These are phyloP conservation scores for Kwoniella sp. DNA, from an alignment of 768 basidiomycete genomes.

Conservation along the genomic window DNA sequence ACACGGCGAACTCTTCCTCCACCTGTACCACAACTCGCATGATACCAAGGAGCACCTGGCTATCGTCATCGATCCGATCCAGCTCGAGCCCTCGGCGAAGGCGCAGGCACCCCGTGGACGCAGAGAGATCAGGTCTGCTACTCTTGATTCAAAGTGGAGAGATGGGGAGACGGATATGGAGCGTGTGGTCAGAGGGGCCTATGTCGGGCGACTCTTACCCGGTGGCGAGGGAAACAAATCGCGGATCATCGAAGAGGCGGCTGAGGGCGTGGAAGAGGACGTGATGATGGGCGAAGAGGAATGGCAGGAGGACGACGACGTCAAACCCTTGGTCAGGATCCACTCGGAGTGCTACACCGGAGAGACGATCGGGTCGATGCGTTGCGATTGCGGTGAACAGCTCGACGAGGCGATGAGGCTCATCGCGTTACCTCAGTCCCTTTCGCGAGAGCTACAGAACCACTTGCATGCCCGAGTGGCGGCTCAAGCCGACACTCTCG, in stretches of 20 bases:
- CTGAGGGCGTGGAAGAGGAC: background rate
- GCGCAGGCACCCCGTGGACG: conserved; percentile 41
- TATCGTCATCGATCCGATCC: conserved; percentile 85
- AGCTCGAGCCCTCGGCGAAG: conserved; percentile 55
- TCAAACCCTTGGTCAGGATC: conserved; percentile 81
- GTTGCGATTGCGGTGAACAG: conserved; percentile 98
- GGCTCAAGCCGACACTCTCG: background rate
- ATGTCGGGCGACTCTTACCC: conserved; percentile 63
- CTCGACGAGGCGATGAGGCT: conserved; percentile 90
- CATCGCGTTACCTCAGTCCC: conserved; percentile 33
- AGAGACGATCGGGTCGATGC: conserved; percentile 95
- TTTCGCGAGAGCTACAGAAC: conserved; percentile 3
- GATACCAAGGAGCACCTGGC: conserved; percentile 95
- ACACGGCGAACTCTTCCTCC: conserved; percentile 86
- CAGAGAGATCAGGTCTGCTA: conserved; percentile 70
- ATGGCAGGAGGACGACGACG: conserved; percentile 49
- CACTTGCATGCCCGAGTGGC: conserved; percentile 6
- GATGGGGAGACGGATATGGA: conserved; percentile 87
- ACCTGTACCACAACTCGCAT: conserved; percentile 87
- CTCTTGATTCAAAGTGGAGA: conserved; percentile 78
- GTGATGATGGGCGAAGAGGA: conserved; percentile 2
- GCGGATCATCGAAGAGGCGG: background rate
- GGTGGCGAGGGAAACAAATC: conserved; percentile 26
- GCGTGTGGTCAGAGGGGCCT: conserved; percentile 87
- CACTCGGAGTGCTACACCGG: conserved; percentile 99